Evolutionary conservation across 306 rosid genomes (phyloP), one percentile per base, ranked within the genome.

Genomic region (Dryas drummondii): DNA sequence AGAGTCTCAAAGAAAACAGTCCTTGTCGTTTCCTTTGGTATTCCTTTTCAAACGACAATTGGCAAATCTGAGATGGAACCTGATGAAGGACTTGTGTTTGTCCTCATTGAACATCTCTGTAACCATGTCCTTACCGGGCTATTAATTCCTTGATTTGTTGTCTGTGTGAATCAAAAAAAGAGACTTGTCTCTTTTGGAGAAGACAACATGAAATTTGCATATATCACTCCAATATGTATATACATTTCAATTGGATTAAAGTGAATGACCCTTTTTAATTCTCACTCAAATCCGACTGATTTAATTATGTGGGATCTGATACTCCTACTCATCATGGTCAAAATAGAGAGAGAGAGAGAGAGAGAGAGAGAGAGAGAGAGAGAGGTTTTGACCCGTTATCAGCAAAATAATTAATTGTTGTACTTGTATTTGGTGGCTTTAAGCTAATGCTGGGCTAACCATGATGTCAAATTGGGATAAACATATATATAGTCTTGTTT

Each of bases 21-120:
- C 67, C 16, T 45, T 57, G 67, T 72, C 67, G 44, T 45, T 72
- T 44, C 55, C 55, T 14, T 15, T 45, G 55, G 65, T 45, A 56
- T 71, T 58, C 57, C 15, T 32, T 72, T 13, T 15, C 27, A 56
- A 71, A 44, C 42, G 54, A 59, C 54, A 47, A 46, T 47, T 17
- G 57, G 57, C 55, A 47, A 51, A 47, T 59, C 67, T 71, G 67
- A 45, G 48, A 57, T 7, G 4, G 40, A 52, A 41, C 13, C 13
- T 53, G 11, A 40, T 16, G 64, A 54, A 44, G 74, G 22, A 3
- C 51, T 15, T 3, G 42, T 66, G 13, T 10, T 52, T 52, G 62
- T 70, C 50, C 61, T 16, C 72, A 14, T 62, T 47, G n/a, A 57
- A 32, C 7, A 60, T 4, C 45, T 32, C 9, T 32, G 37, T 32